Evolutionary conservation across 2,329 filamentous ascomycete genomes (phyloP).

Genomic region (Blastomyces gilchristii): DNA sequence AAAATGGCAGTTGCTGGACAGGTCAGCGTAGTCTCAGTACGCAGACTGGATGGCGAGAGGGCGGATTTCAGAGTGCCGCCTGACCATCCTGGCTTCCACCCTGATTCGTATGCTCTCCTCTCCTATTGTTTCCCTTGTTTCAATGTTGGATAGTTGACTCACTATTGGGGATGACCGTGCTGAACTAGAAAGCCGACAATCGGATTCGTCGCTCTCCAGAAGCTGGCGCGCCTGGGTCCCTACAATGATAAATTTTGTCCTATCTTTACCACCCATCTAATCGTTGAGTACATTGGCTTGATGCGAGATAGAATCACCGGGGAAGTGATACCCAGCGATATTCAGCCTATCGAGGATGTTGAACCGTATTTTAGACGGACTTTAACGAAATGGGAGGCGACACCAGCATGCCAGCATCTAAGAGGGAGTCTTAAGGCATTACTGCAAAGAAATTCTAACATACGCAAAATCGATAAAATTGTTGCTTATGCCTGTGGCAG

Average conservation of each 20-base stretch:
- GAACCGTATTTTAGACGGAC: neutral
- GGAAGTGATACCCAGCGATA: neutral
- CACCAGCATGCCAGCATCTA: slow-evolving; percentile 7
- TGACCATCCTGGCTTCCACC: no score
- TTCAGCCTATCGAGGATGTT: neutral
- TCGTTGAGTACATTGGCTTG: neutral
- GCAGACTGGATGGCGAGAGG: neutral
- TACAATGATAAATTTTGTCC: no score
- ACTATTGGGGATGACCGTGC: neutral
- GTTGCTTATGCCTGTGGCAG: slow-evolving; percentile 10
- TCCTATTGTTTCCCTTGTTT: neutral
- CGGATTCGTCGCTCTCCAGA: neutral
- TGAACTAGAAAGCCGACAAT: neutral
- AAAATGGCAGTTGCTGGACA: neutral
- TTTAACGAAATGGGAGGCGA: slow-evolving; percentile 9
- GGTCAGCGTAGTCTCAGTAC: neutral
- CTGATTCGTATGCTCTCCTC: neutral
- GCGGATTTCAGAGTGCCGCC: neutral
- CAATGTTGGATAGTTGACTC: neutral
- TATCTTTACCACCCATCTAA: no score
- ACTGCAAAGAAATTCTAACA: neutral
- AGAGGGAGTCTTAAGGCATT: neutral
- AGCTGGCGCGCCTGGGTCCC: neutral
- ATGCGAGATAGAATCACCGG: slow-evolving; percentile 7
- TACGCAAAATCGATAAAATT: slow-evolving; percentile 10